Conservation (phyloP, 2,329 filamentous ascomycete genomes). For the Aureobasidium sp. region DNA sequence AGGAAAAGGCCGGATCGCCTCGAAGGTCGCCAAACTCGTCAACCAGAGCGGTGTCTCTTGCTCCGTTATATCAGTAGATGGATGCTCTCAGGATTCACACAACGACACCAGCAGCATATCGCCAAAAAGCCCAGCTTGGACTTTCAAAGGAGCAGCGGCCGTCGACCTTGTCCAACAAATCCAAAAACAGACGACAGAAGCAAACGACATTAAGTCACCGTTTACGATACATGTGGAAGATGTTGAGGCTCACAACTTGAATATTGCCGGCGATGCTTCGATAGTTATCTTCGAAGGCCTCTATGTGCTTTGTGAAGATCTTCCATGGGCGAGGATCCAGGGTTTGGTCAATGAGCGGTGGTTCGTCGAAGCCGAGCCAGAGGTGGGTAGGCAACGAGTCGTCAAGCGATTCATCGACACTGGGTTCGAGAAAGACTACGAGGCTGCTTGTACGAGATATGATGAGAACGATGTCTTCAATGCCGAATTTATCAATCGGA, state of each 20-base stretch:
- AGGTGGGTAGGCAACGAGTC: neutral
- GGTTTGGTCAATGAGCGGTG: neutral
- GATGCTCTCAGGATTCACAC: neutral
- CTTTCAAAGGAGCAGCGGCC: conserved; percentile 6
- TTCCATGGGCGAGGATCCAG: neutral
- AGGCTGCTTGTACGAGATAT: conserved; percentile 3
- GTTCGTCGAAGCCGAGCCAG: conserved; percentile 1
- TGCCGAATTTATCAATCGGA: conserved; percentile 6
- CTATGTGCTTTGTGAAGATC: conserved; percentile 8
- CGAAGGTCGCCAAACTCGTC: conserved; percentile 1
- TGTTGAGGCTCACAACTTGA: neutral
- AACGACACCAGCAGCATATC: neutral
- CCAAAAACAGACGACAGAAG: neutral
- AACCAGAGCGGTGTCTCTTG: conserved; percentile 11
- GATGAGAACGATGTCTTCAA: conserved; percentile 10
- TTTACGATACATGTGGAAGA: conserved; percentile 2
- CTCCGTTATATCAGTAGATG: conserved; percentile 8
- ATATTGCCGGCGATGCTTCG: conserved; percentile 2
- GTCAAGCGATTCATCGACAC: conserved; percentile 1
- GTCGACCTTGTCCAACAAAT: conserved; percentile 8
- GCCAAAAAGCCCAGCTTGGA: conserved; percentile 2
- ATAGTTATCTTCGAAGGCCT: conserved; percentile 12
- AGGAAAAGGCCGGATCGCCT: conserved; percentile 3
- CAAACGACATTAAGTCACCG: conserved; percentile 4
- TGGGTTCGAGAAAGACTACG: conserved; percentile 1